A percentile compares a stretch with the other conserved stretches of the same genome.
phyloP scores from a whole-genome alignment of 2,329 filamentous ascomycete species.

The Dactylellina leptospora region DNA sequence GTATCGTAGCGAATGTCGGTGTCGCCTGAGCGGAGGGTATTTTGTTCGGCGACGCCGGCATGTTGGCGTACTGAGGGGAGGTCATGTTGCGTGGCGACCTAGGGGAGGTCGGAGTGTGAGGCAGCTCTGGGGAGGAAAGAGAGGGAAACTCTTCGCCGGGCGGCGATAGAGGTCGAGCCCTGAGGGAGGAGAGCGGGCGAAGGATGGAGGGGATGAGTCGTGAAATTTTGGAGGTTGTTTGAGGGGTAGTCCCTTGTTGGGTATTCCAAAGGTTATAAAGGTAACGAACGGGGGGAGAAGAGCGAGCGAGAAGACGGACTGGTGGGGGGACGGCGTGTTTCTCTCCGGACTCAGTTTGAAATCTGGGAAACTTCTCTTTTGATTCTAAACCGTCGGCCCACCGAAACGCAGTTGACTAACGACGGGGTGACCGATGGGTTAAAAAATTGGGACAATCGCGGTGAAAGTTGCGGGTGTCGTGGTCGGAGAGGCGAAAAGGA shows the following conservation, averaged over 20 bases:
- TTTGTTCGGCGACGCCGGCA: slow-evolving; percentile 51
- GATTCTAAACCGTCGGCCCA: neutral
- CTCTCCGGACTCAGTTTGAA: slow-evolving; percentile 16
- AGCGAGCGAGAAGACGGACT: neutral
- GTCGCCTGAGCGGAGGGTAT: slow-evolving; percentile 52
- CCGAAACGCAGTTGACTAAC: neutral
- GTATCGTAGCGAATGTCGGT: slow-evolving; percentile 58
- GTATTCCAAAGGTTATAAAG: slow-evolving; percentile 8
- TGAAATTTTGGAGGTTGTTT: slow-evolving; percentile 54
- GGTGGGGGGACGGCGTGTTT: slow-evolving; percentile 2
- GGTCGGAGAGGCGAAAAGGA: neutral
- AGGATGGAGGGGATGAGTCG: slow-evolving; percentile 54
- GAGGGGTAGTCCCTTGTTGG: slow-evolving; percentile 50
- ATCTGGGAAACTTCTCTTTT: slow-evolving; percentile 13
- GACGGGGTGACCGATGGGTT: neutral
- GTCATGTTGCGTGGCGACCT: slow-evolving; percentile 53
- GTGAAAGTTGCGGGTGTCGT: too few species aligned
- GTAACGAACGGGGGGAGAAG: slow-evolving; percentile 1
- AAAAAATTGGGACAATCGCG: neutral
- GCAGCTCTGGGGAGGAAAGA: slow-evolving; percentile 47
- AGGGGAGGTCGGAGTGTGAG: slow-evolving; percentile 52
- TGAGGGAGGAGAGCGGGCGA: slow-evolving; percentile 54
- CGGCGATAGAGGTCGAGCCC: slow-evolving; percentile 51
- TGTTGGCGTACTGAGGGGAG: slow-evolving; percentile 51
- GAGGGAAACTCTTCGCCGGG: slow-evolving; percentile 52